Evolutionary conservation across 352 stramenopile genomes (phyloP).

Genomic region (Pythium phragmitis): DNA sequence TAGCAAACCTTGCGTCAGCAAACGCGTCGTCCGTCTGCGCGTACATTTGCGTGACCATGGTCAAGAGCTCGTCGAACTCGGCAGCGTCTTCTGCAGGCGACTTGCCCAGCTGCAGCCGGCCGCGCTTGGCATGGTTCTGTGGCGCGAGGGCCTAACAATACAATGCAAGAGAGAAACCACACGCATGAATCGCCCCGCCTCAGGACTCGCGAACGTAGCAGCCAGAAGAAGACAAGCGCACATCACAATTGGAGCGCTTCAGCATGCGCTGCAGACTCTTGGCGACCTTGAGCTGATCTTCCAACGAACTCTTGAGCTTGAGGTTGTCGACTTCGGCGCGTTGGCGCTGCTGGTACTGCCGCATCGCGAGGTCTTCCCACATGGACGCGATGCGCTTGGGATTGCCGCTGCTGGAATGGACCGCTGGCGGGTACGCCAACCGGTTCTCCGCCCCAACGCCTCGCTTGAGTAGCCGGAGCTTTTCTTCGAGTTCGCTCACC

Average conservation of each 20-base stretch:
- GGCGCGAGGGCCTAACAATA: slow-evolving; percentile 12
- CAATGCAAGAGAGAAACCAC: background rate
- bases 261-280: slow-evolving; percentile 27
- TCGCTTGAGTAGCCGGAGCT: slow-evolving; percentile 17
- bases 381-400: slow-evolving; percentile 43
- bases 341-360: slow-evolving; percentile 27
- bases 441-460: background rate
- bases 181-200: background rate
- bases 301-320: slow-evolving; percentile 46
- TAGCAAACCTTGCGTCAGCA: slow-evolving; percentile 20
- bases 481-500: slow-evolving; percentile 22
- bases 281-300: slow-evolving; percentile 63
- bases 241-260: slow-evolving; percentile 25
- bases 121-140: slow-evolving; percentile 17
- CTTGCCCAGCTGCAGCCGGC: background rate
- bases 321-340: slow-evolving; percentile 58
- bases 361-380: slow-evolving; percentile 26
- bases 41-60: slow-evolving; percentile 17
- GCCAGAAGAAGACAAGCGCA: background rate
- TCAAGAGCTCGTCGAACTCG: slow-evolving; percentile 15
- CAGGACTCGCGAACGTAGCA: no score
- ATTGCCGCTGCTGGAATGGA: background rate
- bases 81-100: slow-evolving; percentile 5
- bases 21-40: slow-evolving; percentile 10
- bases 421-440: background rate